Conservation (phyloP, 768 basidiomycete genomes). For the Gelatoporia subvermispora region DNA sequence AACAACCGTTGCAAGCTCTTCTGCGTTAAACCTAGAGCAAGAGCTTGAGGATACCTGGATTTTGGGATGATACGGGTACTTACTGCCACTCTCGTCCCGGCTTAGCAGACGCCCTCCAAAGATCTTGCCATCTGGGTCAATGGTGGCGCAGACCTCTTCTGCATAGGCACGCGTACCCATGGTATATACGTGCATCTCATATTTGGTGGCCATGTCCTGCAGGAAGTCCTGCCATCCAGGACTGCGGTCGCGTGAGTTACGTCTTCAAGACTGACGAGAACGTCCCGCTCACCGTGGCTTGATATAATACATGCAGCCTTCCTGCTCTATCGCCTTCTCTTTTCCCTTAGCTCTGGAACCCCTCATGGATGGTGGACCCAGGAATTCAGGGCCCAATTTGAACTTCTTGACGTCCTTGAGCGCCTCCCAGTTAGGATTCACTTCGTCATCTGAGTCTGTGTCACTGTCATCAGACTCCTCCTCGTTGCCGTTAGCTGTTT, state of each 20-base stretch:
- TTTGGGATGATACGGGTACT: constrained; percentile 24
- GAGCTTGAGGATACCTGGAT: not conserved
- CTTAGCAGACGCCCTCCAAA: constrained; percentile 88
- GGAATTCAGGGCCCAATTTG: constrained; percentile 73
- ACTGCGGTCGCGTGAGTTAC: constrained; percentile 31
- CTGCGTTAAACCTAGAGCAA: constrained; percentile 69
- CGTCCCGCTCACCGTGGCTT: constrained; percentile 77
- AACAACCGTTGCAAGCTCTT: constrained; percentile 91
- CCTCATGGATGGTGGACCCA: constrained; percentile 42
- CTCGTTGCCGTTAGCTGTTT: constrained; percentile 21
- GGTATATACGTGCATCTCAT: constrained; percentile 99
- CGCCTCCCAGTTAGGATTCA: constrained; percentile 92
- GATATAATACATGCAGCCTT: constrained; percentile 94
- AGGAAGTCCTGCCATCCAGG: constrained; percentile 86
- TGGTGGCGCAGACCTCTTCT: constrained; percentile 88
- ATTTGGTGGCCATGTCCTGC: constrained; percentile 61
- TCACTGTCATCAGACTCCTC: constrained; percentile 37
- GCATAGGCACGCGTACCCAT: constrained; percentile 99
- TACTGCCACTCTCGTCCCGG: constrained; percentile 95
- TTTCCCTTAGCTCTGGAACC: constrained; percentile 49
- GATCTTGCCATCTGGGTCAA: constrained; percentile 81
- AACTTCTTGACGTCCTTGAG: constrained; percentile 89
- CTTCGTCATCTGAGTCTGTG: constrained; percentile 35
- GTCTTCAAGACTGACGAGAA: not conserved
- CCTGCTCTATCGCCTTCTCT: constrained; percentile 60